A percentile compares a stretch with the other conserved stretches of the same genome.
Conservation (phyloP, 352 stramenopile genomes). For the Phytopythium kandeliae region DNA sequence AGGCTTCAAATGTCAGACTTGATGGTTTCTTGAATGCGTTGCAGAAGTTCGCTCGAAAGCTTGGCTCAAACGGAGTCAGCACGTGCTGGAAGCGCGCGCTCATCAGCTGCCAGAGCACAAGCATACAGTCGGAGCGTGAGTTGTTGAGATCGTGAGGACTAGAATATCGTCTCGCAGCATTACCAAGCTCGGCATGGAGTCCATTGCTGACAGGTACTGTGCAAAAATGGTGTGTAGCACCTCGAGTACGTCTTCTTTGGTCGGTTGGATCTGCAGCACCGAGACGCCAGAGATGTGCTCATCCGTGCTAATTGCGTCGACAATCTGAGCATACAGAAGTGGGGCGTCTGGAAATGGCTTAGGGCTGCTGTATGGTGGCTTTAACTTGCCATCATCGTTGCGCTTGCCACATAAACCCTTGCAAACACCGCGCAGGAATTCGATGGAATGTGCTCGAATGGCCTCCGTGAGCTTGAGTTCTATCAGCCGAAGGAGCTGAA, state of each 20-base stretch:
- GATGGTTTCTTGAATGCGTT: conserved; percentile 22
- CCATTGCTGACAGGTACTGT: conserved; percentile 40
- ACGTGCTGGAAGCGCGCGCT: conserved; percentile 23
- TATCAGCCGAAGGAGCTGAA: conserved; percentile 41
- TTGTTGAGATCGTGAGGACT: neutral
- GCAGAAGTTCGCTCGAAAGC: conserved; percentile 14
- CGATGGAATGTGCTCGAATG: conserved; percentile 21
- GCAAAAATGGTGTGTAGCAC: conserved; percentile 32
- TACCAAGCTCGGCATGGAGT: conserved; percentile 34
- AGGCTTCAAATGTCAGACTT: conserved; percentile 15
- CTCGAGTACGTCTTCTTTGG: conserved; percentile 31
- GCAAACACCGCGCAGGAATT: neutral
- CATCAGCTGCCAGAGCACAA: conserved; percentile 10
- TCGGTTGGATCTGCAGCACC: conserved; percentile 19
- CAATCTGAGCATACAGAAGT: neutral
- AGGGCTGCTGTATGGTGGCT: neutral
- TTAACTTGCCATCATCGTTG: neutral
- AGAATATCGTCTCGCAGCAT: too few relatives aligned
- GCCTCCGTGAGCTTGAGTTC: conserved; percentile 41
- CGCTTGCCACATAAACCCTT: neutral
- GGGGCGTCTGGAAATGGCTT: neutral
- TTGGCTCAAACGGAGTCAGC: conserved; percentile 34
- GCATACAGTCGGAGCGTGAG: neutral
- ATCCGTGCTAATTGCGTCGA: neutral
- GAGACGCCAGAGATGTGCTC: neutral